Percentiles rank a stretch among this genome's conserved stretches.
Evolutionary conservation across 2,329 filamentous ascomycete genomes (phyloP).

Genomic region (Colletotrichum plurivorum): DNA sequence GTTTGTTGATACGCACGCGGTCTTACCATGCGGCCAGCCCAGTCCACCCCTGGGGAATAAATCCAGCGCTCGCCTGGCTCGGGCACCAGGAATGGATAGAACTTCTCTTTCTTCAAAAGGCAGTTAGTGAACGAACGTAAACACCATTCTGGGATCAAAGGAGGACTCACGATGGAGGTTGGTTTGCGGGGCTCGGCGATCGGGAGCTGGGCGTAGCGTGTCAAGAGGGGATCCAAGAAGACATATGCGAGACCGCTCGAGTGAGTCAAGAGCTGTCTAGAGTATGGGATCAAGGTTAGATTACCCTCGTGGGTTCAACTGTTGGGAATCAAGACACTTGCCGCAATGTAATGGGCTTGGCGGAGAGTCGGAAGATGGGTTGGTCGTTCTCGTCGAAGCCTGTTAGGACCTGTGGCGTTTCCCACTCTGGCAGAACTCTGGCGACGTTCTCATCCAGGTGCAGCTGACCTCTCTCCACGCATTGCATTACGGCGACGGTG

Average conservation of each 20-base stretch:
- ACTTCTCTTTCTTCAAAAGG: too few species aligned
- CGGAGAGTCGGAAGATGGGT: background rate
- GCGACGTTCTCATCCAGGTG: constrained; percentile 1
- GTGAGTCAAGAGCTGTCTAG: constrained; percentile 15
- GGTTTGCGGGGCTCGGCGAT: too few species aligned
- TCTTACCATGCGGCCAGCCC: constrained; percentile 16
- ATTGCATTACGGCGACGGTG: constrained; percentile 17
- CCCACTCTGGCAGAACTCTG: constrained; percentile 12
- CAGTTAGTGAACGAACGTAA: too few species aligned
- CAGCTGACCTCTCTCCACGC: constrained; percentile 13
- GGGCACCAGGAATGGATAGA: background rate
- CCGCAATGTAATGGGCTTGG: background rate
- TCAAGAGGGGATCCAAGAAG: background rate
- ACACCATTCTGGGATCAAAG: too few species aligned
- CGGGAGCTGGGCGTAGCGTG: background rate
- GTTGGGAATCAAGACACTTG: too few species aligned
- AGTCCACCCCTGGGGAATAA: constrained; percentile 1
- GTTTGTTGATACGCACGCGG: background rate
- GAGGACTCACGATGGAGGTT: too few species aligned
- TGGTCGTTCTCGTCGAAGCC: constrained; percentile 4
- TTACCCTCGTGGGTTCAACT: too few species aligned
- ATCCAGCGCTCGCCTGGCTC: constrained; percentile 6
- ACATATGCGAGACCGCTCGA: constrained; percentile 4
- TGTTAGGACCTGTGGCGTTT: constrained; percentile 5
- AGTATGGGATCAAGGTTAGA: too few species aligned